A percentile compares a stretch with the other conserved stretches of the same genome.
Evolutionary conservation across 2,329 filamentous ascomycete species (phyloP).

Genomic region (Mycosphaerella sp.): DNA sequence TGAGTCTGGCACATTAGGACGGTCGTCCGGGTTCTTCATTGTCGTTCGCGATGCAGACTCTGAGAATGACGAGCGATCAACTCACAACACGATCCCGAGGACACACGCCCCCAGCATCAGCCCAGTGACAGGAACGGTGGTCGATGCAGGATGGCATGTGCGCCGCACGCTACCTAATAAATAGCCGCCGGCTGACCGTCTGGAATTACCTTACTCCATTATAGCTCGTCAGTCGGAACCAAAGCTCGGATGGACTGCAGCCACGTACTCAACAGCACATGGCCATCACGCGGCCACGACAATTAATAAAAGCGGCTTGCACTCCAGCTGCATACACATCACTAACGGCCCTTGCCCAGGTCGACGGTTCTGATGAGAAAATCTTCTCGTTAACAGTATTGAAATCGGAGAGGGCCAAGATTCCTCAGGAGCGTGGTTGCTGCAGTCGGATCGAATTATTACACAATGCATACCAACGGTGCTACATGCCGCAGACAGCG

Average conservation of each 20-base stretch:
- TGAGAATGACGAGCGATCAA: neutral
- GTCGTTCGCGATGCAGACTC: neutral
- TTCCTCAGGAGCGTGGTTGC: no score
- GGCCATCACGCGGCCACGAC: conserved; percentile 2
- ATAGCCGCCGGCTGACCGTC: neutral
- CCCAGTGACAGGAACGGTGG: no score
- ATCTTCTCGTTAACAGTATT: no score
- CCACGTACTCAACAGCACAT: conserved; percentile 2
- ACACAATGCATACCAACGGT: no score
- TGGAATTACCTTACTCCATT: neutral
- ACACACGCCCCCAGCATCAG: no score
- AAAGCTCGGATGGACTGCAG: conserved; percentile 3
- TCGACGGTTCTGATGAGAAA: no score
- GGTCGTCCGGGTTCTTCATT: neutral
- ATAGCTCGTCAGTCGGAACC: conserved; percentile 1
- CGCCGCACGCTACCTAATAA: neutral
- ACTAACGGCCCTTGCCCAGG: no score
- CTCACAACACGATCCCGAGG: no score
- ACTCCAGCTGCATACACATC: no score
- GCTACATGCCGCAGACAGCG: no score
- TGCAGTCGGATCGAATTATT: no score
- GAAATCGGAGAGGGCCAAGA: no score
- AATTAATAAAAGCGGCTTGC: neutral
- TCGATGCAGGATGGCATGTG: neutral
- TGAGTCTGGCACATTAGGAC: neutral